phyloP scores from a whole-genome alignment of 1,284 basidiomycete genomes.

The Ustilago sp. region DNA sequence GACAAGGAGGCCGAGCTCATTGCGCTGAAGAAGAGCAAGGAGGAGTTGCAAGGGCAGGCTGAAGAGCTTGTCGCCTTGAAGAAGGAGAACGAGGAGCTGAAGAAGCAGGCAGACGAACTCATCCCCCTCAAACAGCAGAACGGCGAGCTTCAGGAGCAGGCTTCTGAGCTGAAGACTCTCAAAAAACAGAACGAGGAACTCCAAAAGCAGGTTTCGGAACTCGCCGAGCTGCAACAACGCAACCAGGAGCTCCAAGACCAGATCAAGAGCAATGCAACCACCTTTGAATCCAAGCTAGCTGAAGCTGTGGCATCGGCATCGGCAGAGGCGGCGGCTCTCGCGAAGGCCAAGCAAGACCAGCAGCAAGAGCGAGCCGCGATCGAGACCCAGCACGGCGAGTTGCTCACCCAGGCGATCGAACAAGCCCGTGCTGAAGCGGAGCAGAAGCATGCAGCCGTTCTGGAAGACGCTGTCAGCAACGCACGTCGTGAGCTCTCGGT shows the following conservation, averaged over 20 bases:
- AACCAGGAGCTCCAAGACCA: constrained; percentile 17
- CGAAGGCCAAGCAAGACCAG: constrained; percentile 19
- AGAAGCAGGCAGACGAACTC: constrained; percentile 8
- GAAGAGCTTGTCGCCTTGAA: constrained; percentile 7
- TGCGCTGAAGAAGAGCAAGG: constrained; percentile 5
- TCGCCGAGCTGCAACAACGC: constrained; percentile 16
- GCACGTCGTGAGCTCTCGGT: constrained; percentile 42
- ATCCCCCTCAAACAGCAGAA: constrained; percentile 1
- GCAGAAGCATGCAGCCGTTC: constrained; percentile 38
- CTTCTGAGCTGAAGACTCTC: constrained; percentile 6
- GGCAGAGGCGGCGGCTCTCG: constrained; percentile 41
- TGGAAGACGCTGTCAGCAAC: constrained; percentile 38
- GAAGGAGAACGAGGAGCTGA: constrained; percentile 12
- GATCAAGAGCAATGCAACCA: constrained; percentile 26
- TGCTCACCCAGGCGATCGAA: constrained; percentile 23
- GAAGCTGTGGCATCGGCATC: constrained; percentile 55
- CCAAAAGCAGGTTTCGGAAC: constrained; percentile 14
- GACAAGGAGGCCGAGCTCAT: constrained; percentile 41
- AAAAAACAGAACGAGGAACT: constrained; percentile 19
- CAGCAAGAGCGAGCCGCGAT: constrained; percentile 19
- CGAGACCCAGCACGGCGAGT: constrained; percentile 20
- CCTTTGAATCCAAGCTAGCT: constrained; percentile 28
- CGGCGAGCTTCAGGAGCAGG: constrained; percentile 12
- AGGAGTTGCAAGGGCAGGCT: constrained; percentile 18
- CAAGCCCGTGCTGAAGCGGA: constrained; percentile 30